A percentile compares a stretch with the other conserved stretches of the same genome.
phyloP scores from a whole-genome alignment of 2,329 filamentous ascomycete genomes.

The Harringtonia aguacate region DNA sequence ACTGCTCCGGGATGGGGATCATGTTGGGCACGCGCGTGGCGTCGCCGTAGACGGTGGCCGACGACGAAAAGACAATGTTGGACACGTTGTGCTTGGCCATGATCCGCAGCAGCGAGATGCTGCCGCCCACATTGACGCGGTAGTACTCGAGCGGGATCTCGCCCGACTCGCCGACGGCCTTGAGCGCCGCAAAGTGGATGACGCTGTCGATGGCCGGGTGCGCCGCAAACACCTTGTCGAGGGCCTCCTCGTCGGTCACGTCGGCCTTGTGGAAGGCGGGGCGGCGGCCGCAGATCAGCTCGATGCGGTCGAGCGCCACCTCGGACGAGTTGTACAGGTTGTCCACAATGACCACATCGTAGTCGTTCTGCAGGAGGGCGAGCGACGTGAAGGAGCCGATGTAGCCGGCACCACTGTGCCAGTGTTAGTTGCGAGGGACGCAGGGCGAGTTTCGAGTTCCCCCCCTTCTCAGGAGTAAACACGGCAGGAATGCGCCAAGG shows the following conservation, averaged over 20 bases:
- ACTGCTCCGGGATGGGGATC: constrained; percentile 97
- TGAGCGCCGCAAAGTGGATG: constrained; percentile 96
- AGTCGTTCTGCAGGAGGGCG: constrained; percentile 83
- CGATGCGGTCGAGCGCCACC: constrained; percentile 88
- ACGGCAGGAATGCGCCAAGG: background rate
- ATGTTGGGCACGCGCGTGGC: constrained; percentile 93
- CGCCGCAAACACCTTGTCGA: constrained; percentile 79
- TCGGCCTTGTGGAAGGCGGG: constrained; percentile 79
- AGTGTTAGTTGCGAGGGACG: background rate
- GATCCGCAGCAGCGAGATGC: constrained; percentile 71
- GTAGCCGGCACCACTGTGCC: constrained; percentile 84
- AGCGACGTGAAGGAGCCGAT: constrained; percentile 96
- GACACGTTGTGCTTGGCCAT: constrained; percentile 86
- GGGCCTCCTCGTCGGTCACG: constrained; percentile 71
- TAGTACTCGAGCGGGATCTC: constrained; percentile 97
- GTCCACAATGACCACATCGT: constrained; percentile 94
- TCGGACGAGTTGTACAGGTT: constrained; percentile 94
- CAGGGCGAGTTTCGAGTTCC: too few relatives aligned
- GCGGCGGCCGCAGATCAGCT: constrained; percentile 82
- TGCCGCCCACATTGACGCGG: constrained; percentile 90
- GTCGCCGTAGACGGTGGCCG: constrained; percentile 96
- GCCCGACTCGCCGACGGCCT: constrained; percentile 92
- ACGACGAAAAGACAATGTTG: constrained; percentile 98
- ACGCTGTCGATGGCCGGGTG: constrained; percentile 95
- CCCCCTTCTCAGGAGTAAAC: too few relatives aligned